Percentiles rank a stretch among this genome's conserved stretches.
phyloP scores from a whole-genome alignment of 805 yeast species.

The Teunomyces barrocoloradensis region DNA sequence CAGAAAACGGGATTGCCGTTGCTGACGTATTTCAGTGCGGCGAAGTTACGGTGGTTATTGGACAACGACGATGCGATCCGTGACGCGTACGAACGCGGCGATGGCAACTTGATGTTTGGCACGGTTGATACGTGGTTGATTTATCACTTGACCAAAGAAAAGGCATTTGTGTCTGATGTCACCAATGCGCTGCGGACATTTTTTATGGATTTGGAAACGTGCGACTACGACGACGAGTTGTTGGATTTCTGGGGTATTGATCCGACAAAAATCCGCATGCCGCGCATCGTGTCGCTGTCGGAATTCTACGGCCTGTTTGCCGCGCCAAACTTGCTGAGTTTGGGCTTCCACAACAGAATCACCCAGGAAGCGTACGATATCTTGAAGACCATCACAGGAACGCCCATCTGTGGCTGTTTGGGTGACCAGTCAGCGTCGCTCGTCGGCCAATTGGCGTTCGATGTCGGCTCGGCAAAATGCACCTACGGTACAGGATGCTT shows the following conservation, averaged over 20 bases:
- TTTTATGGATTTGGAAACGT: slow-evolving; percentile 77
- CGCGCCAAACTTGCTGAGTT: slow-evolving; percentile 54
- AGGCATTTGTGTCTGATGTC: slow-evolving; percentile 75
- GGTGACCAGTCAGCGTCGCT: slow-evolving; percentile 95
- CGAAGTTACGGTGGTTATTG: slow-evolving; percentile 84
- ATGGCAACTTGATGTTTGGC: slow-evolving; percentile 77
- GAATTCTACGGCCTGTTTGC: slow-evolving; percentile 73
- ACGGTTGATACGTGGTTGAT: slow-evolving; percentile 94
- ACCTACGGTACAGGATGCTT: slow-evolving; percentile 97
- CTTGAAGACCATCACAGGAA: slow-evolving; percentile 48
- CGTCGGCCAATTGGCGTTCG: slow-evolving; percentile 87
- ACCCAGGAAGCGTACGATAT: slow-evolving; percentile 53
- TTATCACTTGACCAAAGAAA: slow-evolving; percentile 72
- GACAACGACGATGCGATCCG: slow-evolving; percentile 70
- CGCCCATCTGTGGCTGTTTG: slow-evolving; percentile 84
- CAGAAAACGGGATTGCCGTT: slow-evolving; percentile 80
- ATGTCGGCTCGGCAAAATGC: slow-evolving; percentile 85
- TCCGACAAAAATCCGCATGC: slow-evolving; percentile 59
- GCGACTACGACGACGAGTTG: slow-evolving; percentile 72
- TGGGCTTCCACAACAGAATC: slow-evolving; percentile 51
- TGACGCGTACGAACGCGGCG: slow-evolving; percentile 69
- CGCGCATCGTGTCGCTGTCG: slow-evolving; percentile 76
- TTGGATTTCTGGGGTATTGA: slow-evolving; percentile 80
- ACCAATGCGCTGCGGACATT: slow-evolving; percentile 91
- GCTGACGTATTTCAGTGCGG: slow-evolving; percentile 88